Evolutionary conservation across 1,139 yeast species (phyloP), one percentile per base, ranked within the genome.

Genomic region (Scheffersomyces lignicola): DNA sequence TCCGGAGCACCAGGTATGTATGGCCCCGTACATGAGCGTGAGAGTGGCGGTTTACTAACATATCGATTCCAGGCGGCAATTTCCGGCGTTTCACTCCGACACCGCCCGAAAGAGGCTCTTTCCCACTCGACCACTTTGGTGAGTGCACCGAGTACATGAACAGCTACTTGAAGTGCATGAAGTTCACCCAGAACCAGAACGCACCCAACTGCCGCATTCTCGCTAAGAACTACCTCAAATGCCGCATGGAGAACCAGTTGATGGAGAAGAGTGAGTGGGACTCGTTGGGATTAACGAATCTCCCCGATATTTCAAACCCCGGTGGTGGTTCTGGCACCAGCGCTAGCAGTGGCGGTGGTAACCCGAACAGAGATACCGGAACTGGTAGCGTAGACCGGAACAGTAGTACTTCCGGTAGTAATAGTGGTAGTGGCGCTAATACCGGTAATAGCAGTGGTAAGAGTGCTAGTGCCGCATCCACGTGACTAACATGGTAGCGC

Each of bases 81-180:
- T 53, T 65, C 34, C 63, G 76, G 44, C 62, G 78, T 24, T 70
- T 84, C 74, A 73, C 86, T 13, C 96, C 97, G 10, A 83, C 92
- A 0, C 96, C 98, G 18, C 98, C 98, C 3, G 96, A 90, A 49
- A 69, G 96, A 49, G 98, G 98, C 0, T 86, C 97, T 1, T 92
- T 92, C 58, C 98, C 97, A 1, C 68, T 92, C 35, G 98, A 92
- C 52, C 98, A 92, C 54, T 86, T 80, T 42, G 86, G 81, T 1
- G 97, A 92, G 49, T 92, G 97, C 55, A 78, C 80, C 12, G 69
- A 69, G 16, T 76, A 79, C 42, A 92, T 89, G 95, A 58, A 69
- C 35, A 78, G 76, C 41, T 92, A 92, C 55, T 65, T 92, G 43
- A 66, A 78, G 36, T 92, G 98, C 60, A 65, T 92, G 65, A 83